phyloP scores from a whole-genome alignment of 768 basidiomycete species.

The Rhodosporidiobolus odoratus region DNA sequence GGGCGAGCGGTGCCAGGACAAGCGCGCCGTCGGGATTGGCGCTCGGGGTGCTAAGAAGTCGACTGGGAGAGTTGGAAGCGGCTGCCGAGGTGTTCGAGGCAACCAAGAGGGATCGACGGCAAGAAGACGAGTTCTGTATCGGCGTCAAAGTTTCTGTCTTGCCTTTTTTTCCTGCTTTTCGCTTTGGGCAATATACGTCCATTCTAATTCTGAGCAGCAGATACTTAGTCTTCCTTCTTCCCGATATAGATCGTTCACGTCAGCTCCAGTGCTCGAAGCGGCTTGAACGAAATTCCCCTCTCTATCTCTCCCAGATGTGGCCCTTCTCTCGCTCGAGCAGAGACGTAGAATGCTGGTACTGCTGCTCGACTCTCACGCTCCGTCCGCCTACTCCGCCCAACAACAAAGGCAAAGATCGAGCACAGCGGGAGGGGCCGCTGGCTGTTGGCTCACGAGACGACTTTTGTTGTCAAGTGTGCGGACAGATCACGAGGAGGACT shows the following conservation, averaged over 20 bases:
- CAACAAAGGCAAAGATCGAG: conserved; percentile 11
- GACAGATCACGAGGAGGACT: conserved; percentile 64
- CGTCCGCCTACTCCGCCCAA: conserved; percentile 6
- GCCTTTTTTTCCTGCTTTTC: no score
- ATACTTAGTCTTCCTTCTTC: not conserved
- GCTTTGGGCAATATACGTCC: no score
- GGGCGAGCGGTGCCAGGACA: no score
- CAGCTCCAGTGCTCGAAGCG: not conserved
- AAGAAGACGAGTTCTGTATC: not conserved
- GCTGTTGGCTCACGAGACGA: not conserved
- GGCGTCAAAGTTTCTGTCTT: no score
- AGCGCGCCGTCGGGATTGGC: no score
- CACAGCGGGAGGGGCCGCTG: not conserved
- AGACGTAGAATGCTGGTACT: conserved; percentile 38
- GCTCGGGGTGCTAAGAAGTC: no score
- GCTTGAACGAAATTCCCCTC: no score
- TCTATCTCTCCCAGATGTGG: not conserved
- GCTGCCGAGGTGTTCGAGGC: no score
- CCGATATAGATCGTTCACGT: no score
- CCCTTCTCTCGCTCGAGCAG: not conserved
- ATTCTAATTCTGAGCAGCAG: no score
- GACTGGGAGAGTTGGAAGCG: no score
- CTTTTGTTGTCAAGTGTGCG: conserved; percentile 39
- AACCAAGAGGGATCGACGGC: not conserved
- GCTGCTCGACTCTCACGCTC: conserved; percentile 24